These are phyloP conservation scores for Areca catechu DNA, from an alignment of 176 grass and related monocot genomes.

Conservation along the genomic window DNA sequence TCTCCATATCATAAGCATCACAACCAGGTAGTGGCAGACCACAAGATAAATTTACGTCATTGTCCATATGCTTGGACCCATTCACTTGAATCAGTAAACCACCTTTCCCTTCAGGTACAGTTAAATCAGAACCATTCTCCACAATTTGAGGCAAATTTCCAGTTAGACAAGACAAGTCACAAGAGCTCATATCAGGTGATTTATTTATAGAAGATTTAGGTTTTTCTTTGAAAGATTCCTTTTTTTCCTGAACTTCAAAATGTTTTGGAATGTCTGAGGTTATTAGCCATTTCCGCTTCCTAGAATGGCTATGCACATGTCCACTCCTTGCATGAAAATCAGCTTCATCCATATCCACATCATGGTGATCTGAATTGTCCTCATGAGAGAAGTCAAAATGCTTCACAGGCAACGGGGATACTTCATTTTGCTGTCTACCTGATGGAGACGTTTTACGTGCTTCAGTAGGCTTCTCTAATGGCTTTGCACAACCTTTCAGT, in stretches of 20 bases:
- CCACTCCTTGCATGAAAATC: neutral
- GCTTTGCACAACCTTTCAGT: slow-evolving; percentile 34
- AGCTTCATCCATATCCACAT: slow-evolving; percentile 27
- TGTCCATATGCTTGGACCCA: slow-evolving; percentile 5
- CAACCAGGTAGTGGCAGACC: slow-evolving; percentile 18
- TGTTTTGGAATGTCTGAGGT: slow-evolving; percentile 13
- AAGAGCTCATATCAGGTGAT: neutral
- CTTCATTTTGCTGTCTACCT: slow-evolving; percentile 24
- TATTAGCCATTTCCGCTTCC: neutral
- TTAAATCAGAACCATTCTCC: neutral
- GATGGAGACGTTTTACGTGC: slow-evolving; percentile 12
- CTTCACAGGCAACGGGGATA: slow-evolving; percentile 76
- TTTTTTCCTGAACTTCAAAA: slow-evolving; percentile 15
- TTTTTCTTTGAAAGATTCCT: slow-evolving; percentile 9
- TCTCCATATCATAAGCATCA: too few species aligned
- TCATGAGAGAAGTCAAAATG: slow-evolving; percentile 82
- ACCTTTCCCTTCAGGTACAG: neutral
- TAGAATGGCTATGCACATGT: slow-evolving; percentile 7
- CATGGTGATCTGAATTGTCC: slow-evolving; percentile 30
- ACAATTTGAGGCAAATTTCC: slow-evolving; percentile 1
- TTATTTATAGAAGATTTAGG: slow-evolving; percentile 1
- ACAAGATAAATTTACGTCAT: slow-evolving; percentile 8
- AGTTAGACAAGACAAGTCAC: slow-evolving; percentile 20
- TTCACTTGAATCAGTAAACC: slow-evolving; percentile 9
- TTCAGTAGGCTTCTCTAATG: slow-evolving; percentile 31